phyloP scores from a whole-genome alignment of 495 filamentous ascomycete genomes.

The Hypoxylon fuscum region DNA sequence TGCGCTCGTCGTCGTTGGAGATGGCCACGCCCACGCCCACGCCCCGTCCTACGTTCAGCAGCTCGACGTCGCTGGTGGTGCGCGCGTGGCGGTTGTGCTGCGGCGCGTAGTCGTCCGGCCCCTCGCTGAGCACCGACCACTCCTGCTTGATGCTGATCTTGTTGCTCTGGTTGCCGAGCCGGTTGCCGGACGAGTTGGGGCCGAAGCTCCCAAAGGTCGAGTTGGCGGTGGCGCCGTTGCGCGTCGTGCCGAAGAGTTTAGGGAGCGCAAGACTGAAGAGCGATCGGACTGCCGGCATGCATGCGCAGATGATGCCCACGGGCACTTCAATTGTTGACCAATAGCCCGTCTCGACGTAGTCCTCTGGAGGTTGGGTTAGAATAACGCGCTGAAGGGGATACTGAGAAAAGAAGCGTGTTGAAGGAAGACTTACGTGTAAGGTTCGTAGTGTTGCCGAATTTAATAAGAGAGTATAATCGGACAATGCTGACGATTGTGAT shows the following conservation, averaged over 20 bases:
- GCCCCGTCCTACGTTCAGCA: conserved; percentile 22
- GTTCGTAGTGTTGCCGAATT: conserved; percentile 48
- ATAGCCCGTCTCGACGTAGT: conserved; percentile 51
- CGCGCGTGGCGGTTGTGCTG: conserved; percentile 1
- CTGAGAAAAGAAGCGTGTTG: background rate
- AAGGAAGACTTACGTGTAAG: conserved; percentile 42
- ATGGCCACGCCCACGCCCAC: conserved; percentile 5
- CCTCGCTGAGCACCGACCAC: conserved; percentile 34
- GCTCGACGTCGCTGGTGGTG: conserved; percentile 28
- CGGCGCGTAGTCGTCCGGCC: conserved; percentile 1
- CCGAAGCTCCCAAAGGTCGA: conserved; percentile 30
- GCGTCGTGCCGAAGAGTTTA: conserved; percentile 37
- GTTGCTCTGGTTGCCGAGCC: conserved; percentile 11
- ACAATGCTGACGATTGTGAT: conserved; percentile 51
- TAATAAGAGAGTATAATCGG: conserved; percentile 46
- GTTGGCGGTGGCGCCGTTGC: background rate
- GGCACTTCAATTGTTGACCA: conserved; percentile 56
- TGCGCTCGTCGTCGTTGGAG: background rate
- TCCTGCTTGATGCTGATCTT: conserved; percentile 37
- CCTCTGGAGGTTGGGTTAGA: conserved; percentile 31
- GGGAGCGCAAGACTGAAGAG: conserved; percentile 42
- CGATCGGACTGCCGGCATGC: conserved; percentile 50
- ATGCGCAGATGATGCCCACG: conserved; percentile 51
- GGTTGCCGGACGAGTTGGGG: conserved; percentile 16
- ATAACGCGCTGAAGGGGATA: background rate